Conservation (phyloP, 208 protist species). For the Wallacemonas sp. region DNA sequence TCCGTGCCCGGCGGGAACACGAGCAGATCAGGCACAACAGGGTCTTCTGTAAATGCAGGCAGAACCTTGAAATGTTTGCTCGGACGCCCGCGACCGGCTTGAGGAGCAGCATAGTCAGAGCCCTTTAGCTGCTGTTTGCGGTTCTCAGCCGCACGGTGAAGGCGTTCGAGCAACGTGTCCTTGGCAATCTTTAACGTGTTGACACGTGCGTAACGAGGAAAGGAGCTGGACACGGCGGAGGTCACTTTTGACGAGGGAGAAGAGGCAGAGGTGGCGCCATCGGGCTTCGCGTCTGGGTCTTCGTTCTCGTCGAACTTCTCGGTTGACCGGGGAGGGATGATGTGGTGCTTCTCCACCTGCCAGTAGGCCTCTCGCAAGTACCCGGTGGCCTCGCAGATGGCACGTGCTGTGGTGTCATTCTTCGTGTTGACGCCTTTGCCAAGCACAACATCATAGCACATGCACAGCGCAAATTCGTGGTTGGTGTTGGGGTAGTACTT, state of each 20-base stretch:
- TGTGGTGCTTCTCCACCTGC: conserved; percentile 77
- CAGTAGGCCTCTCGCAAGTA: conserved; percentile 85
- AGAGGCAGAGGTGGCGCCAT: not conserved
- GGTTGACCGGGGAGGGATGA: conserved; percentile 52
- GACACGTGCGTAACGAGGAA: conserved; percentile 85
- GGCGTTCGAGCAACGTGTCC: conserved; percentile 62
- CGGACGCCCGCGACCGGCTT: conserved; percentile 6
- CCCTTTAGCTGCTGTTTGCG: conserved; percentile 23
- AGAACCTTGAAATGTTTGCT: conserved; percentile 24
- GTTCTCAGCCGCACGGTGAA: conserved; percentile 39
- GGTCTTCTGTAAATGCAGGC: conserved; percentile 69
- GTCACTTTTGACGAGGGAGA: conserved; percentile 4
- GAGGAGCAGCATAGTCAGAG: too few relatives aligned
- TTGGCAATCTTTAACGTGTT: conserved; percentile 86
- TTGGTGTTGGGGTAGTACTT: conserved; percentile 80
- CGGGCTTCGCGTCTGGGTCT: not conserved
- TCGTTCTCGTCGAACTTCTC: conserved; percentile 42
- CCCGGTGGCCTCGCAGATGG: conserved; percentile 58
- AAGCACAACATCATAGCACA: conserved; percentile 87
- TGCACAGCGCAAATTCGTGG: conserved; percentile 70
- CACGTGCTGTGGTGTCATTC: conserved; percentile 77
- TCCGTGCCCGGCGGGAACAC: conserved; percentile 88
- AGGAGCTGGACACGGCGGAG: conserved; percentile 8
- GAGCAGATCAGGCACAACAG: conserved; percentile 71
- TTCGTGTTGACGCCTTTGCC: conserved; percentile 88